phyloP scores from a whole-genome alignment of 2,329 filamentous ascomycete genomes.

The Scytalidium sp. region DNA sequence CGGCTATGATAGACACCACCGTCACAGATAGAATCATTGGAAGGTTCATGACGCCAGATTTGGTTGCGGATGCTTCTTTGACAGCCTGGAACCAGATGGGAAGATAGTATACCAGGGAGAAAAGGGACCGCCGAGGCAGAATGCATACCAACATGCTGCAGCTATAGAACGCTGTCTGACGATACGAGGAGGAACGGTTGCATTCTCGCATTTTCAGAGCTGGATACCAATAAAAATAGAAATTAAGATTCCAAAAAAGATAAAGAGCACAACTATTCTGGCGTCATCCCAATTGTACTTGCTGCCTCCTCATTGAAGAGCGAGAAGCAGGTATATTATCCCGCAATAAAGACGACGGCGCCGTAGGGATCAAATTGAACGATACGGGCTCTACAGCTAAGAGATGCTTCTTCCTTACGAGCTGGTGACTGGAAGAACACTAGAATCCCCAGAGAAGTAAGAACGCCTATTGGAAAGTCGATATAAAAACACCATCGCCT shows the following conservation, averaged over 20 bases:
- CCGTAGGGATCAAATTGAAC: slow-evolving; percentile 30
- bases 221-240: slow-evolving; percentile 27
- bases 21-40: slow-evolving; percentile 28
- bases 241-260: slow-evolving; percentile 20
- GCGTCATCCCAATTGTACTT: slow-evolving; percentile 23
- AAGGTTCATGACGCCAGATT: slow-evolving; percentile 30
- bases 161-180: slow-evolving; percentile 31
- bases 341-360: slow-evolving; percentile 22
- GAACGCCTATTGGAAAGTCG: slow-evolving; percentile 31
- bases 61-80: slow-evolving; percentile 36
- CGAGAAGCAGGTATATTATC: slow-evolving; percentile 22
- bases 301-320: slow-evolving; percentile 24
- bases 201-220: slow-evolving; percentile 29
- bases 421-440: neutral
- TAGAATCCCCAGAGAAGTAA: slow-evolving; percentile 29
- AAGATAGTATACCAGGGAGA: slow-evolving; percentile 23
- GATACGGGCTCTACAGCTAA: slow-evolving; percentile 36
- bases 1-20: slow-evolving; percentile 25
- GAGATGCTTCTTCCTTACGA: neutral
- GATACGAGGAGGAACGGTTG: slow-evolving; percentile 35
- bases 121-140: slow-evolving; percentile 26
- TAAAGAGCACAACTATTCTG: slow-evolving; percentile 29
- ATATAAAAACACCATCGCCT: slow-evolving; percentile 30
- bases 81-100: slow-evolving; percentile 45
- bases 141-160: slow-evolving; percentile 22